Base-by-base conservation (phyloP, 495 filamentous ascomycete species). In the Neurospora discreta region DNA sequence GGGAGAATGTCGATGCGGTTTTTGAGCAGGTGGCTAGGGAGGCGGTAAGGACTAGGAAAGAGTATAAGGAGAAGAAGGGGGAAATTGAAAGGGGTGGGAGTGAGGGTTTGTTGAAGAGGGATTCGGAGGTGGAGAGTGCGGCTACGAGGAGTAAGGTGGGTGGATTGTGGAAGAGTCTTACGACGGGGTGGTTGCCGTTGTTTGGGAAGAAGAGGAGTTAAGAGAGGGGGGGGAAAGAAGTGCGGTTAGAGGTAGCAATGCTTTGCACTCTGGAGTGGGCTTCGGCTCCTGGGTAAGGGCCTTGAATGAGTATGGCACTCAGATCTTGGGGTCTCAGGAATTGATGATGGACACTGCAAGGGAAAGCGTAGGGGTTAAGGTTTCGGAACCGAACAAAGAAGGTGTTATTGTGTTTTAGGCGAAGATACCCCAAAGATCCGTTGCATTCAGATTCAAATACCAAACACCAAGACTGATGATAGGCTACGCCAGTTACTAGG, bases 21-120 rank as follows among this genome's bases (percentile, higher is more conserved):
- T 84, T 84, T 52, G 69, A 73, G 8, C 67, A 71, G 38, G 30
- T 84, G 0, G 81, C 76, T 7, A 73, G 69, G 39, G 80, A 83
- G 46, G 72, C 80, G 15, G 71, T 84, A 11, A 72, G 74, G 58
- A 58, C 75, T 20, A 73, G 74, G 43, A 73, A 69, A 70, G 69
- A 77, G 43, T 68, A 70, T 33, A 70, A 74, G 71, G 77, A 81
- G 72, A 70, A 74, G 33, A 72, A 71, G 69, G 75, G 76, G 36
- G 68, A 75, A 23, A 69, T 68, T 3, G 75, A 76, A 72, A 75
- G 71, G 39, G 46, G 69, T 43, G 41, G 38, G 68, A 70, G 26
- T 70, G 70, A 26, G 39, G 69, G 18, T 5, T 15, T 38, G 9
- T 30, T 39, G 68, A 68, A 9, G 69, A 43, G 40, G 41, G 72